These are phyloP conservation scores for Zizania palustris DNA, from an alignment of 202 grass and related monocot species.

Conservation along the genomic window DNA sequence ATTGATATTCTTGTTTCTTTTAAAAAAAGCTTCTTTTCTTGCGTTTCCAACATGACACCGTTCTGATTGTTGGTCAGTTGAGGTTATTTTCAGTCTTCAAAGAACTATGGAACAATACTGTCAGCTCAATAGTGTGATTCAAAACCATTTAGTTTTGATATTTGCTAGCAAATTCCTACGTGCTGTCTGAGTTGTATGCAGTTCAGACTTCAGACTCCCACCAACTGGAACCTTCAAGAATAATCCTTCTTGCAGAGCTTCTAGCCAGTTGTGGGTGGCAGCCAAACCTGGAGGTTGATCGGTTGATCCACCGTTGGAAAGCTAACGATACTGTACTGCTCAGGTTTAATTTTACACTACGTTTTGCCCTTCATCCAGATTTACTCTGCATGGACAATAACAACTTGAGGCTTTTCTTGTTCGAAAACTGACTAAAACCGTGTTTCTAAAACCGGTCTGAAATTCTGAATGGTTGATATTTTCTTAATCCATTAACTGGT, in stretches of 20 bases:
- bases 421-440: background rate
- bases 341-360: constrained; percentile 22
- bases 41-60: background rate
- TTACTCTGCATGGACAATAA: background rate
- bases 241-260: constrained; percentile 10
- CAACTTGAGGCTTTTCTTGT: background rate
- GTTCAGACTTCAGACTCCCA: constrained; percentile 24
- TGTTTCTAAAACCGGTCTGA: too few relatives aligned
- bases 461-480: too few relatives aligned
- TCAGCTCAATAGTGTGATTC: background rate
- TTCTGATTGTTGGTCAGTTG: background rate
- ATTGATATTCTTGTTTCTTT: background rate
- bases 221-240: constrained; percentile 7
- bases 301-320: constrained; percentile 12
- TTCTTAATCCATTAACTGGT: background rate
- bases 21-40: background rate
- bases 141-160: background rate
- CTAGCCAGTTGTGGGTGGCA: constrained; percentile 17
- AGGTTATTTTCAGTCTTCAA: background rate
- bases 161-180: constrained; percentile 23
- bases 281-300: constrained; percentile 19
- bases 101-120: background rate
- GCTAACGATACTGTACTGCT: constrained; percentile 8
- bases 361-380: constrained; percentile 14
- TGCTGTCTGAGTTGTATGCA: constrained; percentile 18